phyloP scores from a whole-genome alignment of 495 filamentous ascomycete species.

The Trypethelium eluteriae region DNA sequence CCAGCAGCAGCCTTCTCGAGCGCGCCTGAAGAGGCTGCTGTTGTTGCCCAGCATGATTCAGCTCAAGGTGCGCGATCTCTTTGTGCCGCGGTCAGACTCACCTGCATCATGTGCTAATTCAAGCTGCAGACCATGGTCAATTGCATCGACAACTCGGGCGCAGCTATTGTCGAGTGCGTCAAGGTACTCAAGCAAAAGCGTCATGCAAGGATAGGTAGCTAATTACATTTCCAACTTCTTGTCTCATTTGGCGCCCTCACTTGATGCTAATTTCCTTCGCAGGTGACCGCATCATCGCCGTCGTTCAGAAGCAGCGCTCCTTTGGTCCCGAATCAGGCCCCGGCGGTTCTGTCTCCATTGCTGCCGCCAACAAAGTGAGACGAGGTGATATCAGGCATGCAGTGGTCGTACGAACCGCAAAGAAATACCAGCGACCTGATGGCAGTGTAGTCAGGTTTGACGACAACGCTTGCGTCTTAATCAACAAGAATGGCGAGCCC shows the following conservation, averaged over 20 bases:
- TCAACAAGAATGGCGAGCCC: conserved; percentile 95
- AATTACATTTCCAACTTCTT: conserved; percentile 1
- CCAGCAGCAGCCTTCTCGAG: background rate
- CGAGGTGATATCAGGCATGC: conserved; percentile 96
- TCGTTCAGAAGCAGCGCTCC: conserved; percentile 89
- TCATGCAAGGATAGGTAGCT: conserved; percentile 79
- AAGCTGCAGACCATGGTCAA: conserved; percentile 78
- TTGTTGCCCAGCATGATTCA: conserved; percentile 81
- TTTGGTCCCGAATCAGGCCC: conserved; percentile 60
- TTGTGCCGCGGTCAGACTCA: background rate
- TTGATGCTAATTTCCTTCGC: conserved; percentile 13
- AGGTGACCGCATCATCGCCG: conserved; percentile 96
- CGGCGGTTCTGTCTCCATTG: conserved; percentile 46
- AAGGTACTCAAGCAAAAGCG: conserved; percentile 86
- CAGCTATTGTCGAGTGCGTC: conserved; percentile 93
- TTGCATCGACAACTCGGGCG: conserved; percentile 99
- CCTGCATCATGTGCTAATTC: conserved; percentile 14
- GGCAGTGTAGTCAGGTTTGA: conserved; percentile 87
- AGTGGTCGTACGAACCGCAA: conserved; percentile 82
- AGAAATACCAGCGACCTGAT: conserved; percentile 78
- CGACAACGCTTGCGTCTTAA: conserved; percentile 95
- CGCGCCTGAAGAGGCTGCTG: background rate
- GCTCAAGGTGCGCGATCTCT: conserved; percentile 64
- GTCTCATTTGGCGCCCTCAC: conserved; percentile 1
- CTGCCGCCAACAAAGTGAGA: conserved; percentile 81